Base-by-base conservation (phyloP, 495 filamentous ascomycete genomes). In the Halenospora varia region DNA sequence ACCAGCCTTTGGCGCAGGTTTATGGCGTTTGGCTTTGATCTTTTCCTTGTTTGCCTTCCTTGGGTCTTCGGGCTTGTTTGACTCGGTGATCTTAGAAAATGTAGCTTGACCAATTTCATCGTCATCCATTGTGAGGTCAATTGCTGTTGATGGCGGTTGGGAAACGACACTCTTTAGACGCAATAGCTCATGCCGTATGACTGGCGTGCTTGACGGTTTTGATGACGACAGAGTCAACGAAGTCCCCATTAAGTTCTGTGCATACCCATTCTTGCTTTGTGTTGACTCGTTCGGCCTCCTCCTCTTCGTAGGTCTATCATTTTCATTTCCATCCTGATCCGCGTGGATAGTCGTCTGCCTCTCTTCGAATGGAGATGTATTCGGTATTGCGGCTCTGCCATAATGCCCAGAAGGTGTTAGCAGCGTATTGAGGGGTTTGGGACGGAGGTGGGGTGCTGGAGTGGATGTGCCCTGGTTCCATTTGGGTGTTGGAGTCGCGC, bases 221-320 rank as follows among this genome's bases (percentile, higher is more conserved):
- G 58, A 61, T 47, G 62, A 65, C 2, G 55, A n/a, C 53, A 82
- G 59, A 13, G 68, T 71, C 50, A 82, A 56, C 3, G 71, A 63
- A 4, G 77, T 70, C 4, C 78, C 78, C 62, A 79, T 80, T 15
- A 82, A 62, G 57, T 69, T 77, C 59, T 76, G 75, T 10, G 79
- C 79, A 59, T 80, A 81, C 3, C 76, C 76, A 52, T 58, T 72
- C 59, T 79, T 81, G 61, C 58, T 59, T 23, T 59, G 44, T 17
- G 55, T 15, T 22, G 22, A 3, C 40, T 64, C 56, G 39, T 50
- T 47, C 19, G 25, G 55, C 29, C 62, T 64, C 48, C 48, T 48
- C 22, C 65, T 62, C 41, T 68, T 68, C 6, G 56, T 17, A 18
- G 65, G 59, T 20, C 59, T 26, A 2, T 57, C 50, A n/a, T 42